Conservation (phyloP, 148 eudicot species). For the Rhododendron mucronatum region DNA sequence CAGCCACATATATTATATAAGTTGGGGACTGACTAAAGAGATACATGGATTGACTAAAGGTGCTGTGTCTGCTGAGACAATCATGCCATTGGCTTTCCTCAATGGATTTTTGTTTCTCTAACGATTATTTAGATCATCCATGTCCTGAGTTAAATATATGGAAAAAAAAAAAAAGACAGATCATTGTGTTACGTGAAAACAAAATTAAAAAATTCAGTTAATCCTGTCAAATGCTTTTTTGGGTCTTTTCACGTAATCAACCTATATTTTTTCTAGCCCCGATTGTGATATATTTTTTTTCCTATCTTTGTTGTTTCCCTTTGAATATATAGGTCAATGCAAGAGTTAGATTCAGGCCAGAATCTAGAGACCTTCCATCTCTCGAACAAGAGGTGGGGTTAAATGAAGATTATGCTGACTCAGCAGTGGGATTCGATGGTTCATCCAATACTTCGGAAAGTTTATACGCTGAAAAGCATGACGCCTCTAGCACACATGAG, state of each 20-base stretch:
- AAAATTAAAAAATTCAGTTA: background rate
- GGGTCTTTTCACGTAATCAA: background rate
- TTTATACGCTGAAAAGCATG: constrained; percentile 73
- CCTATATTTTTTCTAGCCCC: background rate
- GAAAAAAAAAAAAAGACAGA: background rate
- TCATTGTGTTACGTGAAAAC: background rate
- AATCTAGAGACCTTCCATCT: constrained; percentile 63
- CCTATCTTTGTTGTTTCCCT: background rate
- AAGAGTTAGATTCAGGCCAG: constrained; percentile 49
- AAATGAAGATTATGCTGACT: constrained; percentile 59
- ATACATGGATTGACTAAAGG: background rate
- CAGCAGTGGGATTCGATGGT: constrained; percentile 59
- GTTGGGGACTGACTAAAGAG: background rate
- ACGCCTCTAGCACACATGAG: constrained; percentile 54
- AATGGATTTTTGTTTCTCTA: background rate
- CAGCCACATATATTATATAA: background rate
- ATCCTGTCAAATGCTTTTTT: background rate
- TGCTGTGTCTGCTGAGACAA: background rate
- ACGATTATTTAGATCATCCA: background rate
- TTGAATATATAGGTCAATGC: constrained; percentile 40
- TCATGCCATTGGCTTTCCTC: background rate
- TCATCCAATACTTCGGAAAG: constrained; percentile 79
- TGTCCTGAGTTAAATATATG: background rate
- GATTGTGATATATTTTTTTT: background rate
- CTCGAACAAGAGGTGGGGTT: constrained; percentile 62